Percentiles rank a stretch among this genome's conserved stretches.
Conservation (phyloP, 306 rosid genomes). For the Begonia masoniana region DNA sequence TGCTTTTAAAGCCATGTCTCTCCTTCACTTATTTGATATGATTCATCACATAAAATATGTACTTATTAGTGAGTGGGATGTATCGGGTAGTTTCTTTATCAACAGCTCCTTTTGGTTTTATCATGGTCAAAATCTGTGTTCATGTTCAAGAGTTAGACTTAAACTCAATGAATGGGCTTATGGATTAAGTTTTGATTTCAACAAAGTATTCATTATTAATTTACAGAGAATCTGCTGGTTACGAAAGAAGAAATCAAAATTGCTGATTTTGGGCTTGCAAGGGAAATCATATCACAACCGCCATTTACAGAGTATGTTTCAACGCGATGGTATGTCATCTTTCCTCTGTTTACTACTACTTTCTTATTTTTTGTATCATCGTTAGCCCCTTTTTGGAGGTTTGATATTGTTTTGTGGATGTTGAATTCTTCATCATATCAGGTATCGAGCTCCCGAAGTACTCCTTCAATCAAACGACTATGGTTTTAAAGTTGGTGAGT, state of each 20-base stretch:
- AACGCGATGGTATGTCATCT: constrained; percentile 64
- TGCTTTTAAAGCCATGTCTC: too few species aligned
- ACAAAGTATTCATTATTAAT: too few species aligned
- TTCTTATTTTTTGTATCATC: neutral
- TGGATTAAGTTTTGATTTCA: too few species aligned
- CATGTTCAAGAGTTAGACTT: too few species aligned
- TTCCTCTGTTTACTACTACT: constrained; percentile 1
- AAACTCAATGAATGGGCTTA: too few species aligned
- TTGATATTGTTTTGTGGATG: neutral
- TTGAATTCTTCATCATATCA: constrained; percentile 14
- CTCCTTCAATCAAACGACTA: constrained; percentile 83
- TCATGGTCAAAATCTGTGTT: too few species aligned
- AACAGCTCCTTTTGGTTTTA: too few species aligned
- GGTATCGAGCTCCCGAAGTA: constrained; percentile 99
- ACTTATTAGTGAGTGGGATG: too few species aligned
- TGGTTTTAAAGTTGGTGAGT: constrained; percentile 88
- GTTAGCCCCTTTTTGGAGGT: neutral
- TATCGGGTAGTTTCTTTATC: too few species aligned
- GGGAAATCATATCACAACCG: constrained; percentile 76
- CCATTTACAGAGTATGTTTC: constrained; percentile 95
- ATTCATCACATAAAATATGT: too few species aligned
- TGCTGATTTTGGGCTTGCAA: constrained; percentile 97
- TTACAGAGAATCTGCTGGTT: constrained; percentile 81
- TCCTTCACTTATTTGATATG: too few species aligned
- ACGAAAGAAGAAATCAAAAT: constrained; percentile 66